Base-by-base conservation (phyloP, 1,284 basidiomycete species). In the Naganishia liquefaciens region DNA sequence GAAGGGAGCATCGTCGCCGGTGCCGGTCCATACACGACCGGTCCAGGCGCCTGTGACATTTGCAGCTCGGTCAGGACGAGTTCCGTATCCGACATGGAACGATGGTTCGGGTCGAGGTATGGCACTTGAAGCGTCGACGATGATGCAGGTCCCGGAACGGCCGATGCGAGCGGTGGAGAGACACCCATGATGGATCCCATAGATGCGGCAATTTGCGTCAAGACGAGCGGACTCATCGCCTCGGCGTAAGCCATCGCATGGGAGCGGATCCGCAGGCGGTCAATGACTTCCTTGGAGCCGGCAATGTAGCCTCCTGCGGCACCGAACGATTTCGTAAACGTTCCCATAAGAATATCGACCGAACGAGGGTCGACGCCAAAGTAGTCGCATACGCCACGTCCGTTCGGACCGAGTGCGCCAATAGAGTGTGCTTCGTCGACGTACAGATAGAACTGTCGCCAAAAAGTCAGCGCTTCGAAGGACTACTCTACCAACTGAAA, bases 321-420 rank as follows among this genome's bases (percentile, higher is more conserved):
- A 66, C 95, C 96, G 75, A 99, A 99, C 0, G 94, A 97, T 80
- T 99, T 99, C 43, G 95, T 99, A 77, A 99, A 96, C 0, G 95
- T 99, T 64, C 95, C 95, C 95, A 99, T 99, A 69, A 97, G 85
- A 69, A 99, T 85, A 76, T 99, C 95, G 67, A 98, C 84, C 40
- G 84, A 83, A 11, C 83, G 83, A 2, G 94, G 93, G 72, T 91
- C 82, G 68, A 98, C 81, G 64, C 87, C 87, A 77, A 95, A 99
- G 82, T 97, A 99, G 77, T 99, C 94, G 67, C 88, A 88, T 5
- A 99, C 91, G 69, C 95, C 95, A 51, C 95, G 90, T 10, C 95
- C 95, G 71, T 90, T 85, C 9, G 93, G 91, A 40, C 95, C 95
- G 44, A 99, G 84, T 1, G 93, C 95, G 68, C 96, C 95, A 70